A percentile compares a stretch with the other conserved stretches of the same genome.
Evolutionary conservation across 371 early-diverging fungal genomes (phyloP).

Genomic region (Apophysomyces sp.): DNA sequence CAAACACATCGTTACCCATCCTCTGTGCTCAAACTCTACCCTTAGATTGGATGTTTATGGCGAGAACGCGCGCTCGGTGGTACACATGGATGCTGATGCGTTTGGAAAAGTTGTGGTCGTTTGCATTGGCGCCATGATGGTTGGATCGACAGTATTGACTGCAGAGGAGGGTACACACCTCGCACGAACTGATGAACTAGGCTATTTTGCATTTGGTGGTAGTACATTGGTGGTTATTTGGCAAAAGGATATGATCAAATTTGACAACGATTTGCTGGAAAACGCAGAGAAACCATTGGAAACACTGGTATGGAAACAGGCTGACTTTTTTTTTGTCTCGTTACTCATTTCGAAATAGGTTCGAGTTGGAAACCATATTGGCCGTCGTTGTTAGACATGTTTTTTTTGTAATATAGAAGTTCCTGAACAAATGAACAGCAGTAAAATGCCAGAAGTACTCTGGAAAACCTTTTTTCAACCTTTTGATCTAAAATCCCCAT

Average conservation of each 20-base stretch:
- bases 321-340: background rate
- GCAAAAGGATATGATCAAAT: slow-evolving; percentile 38
- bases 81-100: slow-evolving; percentile 61
- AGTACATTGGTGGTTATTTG: slow-evolving; percentile 77
- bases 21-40: background rate
- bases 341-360: background rate
- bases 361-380: slow-evolving; percentile 21
- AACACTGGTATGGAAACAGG: slow-evolving; percentile 17
- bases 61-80: slow-evolving; percentile 77
- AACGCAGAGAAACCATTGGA: slow-evolving; percentile 29
- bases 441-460: too few relatives aligned
- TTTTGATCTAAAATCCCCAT: too few relatives aligned
- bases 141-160: slow-evolving; percentile 80
- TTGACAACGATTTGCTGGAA: slow-evolving; percentile 27
- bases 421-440: too few relatives aligned
- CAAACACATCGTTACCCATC: background rate
- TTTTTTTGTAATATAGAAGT: too few relatives aligned
- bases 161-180: slow-evolving; percentile 54
- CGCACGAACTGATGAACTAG: slow-evolving; percentile 75
- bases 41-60: slow-evolving; percentile 76
- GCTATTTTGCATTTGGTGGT: slow-evolving; percentile 84
- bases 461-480: too few relatives aligned
- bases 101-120: slow-evolving; percentile 79
- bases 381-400: slow-evolving; percentile 6
- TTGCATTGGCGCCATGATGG: slow-evolving; percentile 88